Percentiles rank a stretch among this genome's conserved stretches.
Evolutionary conservation across 1,284 basidiomycete species (phyloP).

Genomic region (Ceratobasidium sp.): DNA sequence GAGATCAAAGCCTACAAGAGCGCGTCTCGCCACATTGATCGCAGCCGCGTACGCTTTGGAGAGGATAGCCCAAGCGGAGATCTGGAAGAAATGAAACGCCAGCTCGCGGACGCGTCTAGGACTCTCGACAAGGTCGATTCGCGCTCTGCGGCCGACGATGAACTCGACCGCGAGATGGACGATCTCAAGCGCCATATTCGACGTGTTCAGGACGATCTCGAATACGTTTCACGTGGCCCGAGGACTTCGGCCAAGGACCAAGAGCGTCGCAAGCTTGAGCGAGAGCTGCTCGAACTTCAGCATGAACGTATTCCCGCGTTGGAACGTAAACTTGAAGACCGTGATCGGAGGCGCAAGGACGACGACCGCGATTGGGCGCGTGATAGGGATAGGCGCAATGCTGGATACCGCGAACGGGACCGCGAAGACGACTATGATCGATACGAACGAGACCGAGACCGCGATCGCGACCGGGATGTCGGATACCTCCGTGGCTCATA

Average conservation of each 20-base stretch:
- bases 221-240: constrained; percentile 87
- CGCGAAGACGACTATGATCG: constrained; percentile 48
- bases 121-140: constrained; percentile 82
- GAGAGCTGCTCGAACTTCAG: constrained; percentile 89
- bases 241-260: constrained; percentile 84
- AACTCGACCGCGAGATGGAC: constrained; percentile 89
- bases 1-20: constrained; percentile 80
- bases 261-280: constrained; percentile 88
- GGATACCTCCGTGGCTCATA: constrained; percentile 51
- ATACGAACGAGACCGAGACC: constrained; percentile 36
- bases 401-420: constrained; percentile 47
- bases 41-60: constrained; percentile 83
- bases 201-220: constrained; percentile 93
- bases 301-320: constrained; percentile 94
- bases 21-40: constrained; percentile 89
- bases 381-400: constrained; percentile 87
- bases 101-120: constrained; percentile 84
- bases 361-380: constrained; percentile 85
- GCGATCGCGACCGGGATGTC: constrained; percentile 58
- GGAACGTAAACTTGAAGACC: constrained; percentile 85
- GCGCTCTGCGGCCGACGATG: constrained; percentile 85
- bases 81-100: constrained; percentile 88
- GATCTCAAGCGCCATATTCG: constrained; percentile 90
- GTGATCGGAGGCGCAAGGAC: constrained; percentile 81
- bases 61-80: constrained; percentile 79